phyloP scores from a whole-genome alignment of 2,329 filamentous ascomycete genomes.

The Trichoderma sp. region DNA sequence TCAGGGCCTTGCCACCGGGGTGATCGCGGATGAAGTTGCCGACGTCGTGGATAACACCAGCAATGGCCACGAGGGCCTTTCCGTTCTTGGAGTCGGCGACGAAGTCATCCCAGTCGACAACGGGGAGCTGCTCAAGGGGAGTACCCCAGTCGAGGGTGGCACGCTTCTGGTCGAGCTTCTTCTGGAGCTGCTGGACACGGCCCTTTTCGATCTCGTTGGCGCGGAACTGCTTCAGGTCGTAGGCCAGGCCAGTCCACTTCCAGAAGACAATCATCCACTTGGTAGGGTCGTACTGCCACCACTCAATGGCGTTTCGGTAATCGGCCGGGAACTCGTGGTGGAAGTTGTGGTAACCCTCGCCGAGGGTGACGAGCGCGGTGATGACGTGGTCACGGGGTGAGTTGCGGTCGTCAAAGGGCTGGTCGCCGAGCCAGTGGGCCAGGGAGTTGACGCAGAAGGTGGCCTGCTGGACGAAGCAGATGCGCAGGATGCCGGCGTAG shows the following conservation, averaged over 20 bases:
- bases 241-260: constrained; percentile 82
- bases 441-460: constrained; percentile 93
- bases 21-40: constrained; percentile 83
- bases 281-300: constrained; percentile 88
- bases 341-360: constrained; percentile 93
- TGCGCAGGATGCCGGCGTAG: constrained; percentile 80
- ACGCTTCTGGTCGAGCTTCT: constrained; percentile 89
- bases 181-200: constrained; percentile 82
- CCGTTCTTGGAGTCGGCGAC: constrained; percentile 73
- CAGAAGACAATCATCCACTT: constrained; percentile 85
- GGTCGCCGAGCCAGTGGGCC: constrained; percentile 87
- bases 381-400: constrained; percentile 84
- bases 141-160: constrained; percentile 80
- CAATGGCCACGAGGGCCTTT: constrained; percentile 72
- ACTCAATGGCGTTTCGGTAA: constrained; percentile 88
- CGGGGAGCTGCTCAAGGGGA: constrained; percentile 79
- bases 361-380: constrained; percentile 80
- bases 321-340: constrained; percentile 93
- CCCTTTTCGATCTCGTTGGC: constrained; percentile 92
- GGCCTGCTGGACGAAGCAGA: constrained; percentile 88
- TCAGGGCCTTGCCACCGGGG: constrained; percentile 86
- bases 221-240: constrained; percentile 87
- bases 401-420: constrained; percentile 91
- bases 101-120: constrained; percentile 85
- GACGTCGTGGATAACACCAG: constrained; percentile 84